Base-by-base conservation (phyloP, 495 filamentous ascomycete genomes). In the Trypethelium eluteriae region DNA sequence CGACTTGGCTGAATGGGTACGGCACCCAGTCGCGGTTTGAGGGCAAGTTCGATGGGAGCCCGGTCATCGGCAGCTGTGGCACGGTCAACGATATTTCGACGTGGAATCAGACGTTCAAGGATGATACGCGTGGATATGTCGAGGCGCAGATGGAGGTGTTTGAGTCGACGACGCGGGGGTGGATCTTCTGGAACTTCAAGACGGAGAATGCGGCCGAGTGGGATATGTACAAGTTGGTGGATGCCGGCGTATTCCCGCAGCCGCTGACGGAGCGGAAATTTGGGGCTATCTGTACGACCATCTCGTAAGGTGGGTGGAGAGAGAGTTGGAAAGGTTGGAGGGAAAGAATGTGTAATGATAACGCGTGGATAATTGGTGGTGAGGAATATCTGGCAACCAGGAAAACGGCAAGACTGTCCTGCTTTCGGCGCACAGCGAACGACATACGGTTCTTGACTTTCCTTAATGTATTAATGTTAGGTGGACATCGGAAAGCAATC, bases 21-120 rank as follows among this genome's bases (percentile, higher is more conserved):
- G 84, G 85, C 14, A 78, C 85, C 66, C 88, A 87, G 35, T 81
- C 88, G 35, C 84, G 89, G 41, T 93, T 88, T 73, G 81, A 83
- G 50, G 81, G 81, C 10, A 77, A 72, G 4, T 79, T 75, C 67
- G 76, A 74, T 9, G 74, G 75, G 32, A 68, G 69, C 62, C 62
- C 70, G n/a, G 68, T 71, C 38, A 69, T 77, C 6, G 79, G 81
- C 2, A 69, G 66, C 41, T 82, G 81, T 68, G 73, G 68, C 32
- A 73, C 67, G 53, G 74, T 76, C 63, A 81, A 78, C 66, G 76
- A 70, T 62, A 70, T 80, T 16, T 57, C 67, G 34, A 70, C 71
- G 11, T 79, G 77, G 78, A 66, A 56, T 14, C 70, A 74, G 69
- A n/a, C 16, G 35, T 70, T 75, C 63, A 74, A 71, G 69, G 76